Evolutionary conservation across 2,329 filamentous ascomycete species (phyloP), one percentile per base, ranked within the genome.

Genomic region (Xylaria digitata): DNA sequence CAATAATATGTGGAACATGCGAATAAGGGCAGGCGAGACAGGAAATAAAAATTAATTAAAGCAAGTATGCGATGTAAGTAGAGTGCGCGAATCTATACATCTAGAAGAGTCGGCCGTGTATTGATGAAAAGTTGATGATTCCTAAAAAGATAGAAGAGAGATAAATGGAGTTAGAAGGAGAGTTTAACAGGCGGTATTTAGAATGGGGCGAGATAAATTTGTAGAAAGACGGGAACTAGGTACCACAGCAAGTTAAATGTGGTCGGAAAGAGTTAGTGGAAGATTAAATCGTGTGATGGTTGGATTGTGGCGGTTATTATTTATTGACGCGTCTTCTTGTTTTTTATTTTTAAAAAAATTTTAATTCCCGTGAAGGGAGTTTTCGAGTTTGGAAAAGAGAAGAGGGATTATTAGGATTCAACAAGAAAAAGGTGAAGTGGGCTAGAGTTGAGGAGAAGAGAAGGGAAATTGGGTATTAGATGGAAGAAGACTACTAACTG

Each of bases 141-240:
- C 23, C 54, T 52, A 30, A 60, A 30, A 23, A 19, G 43, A 43
- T 45, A 19, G 26, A 17, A 48, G 17, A 6, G 30, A 52, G 45
- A 23, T 13, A 43, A 3, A 66, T 60, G 63, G 32, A 56, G 42
- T 55, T 8, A 21, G 66, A 58, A 66, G 46, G 37, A 43, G 55
- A 63, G 63, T 63, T 58, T 37, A 42, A 56, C 58, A 23, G 49
- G 54, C 54, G 78, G n/a, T 80, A 77, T 34, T 37, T 37, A 79
- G 73, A 58, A 63, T 63, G 52, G 59, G 42, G 59, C 55, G 42
- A 43, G 40, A 52, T 55, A 61, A 61, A 61, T 50, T 26, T 56
- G 37, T 19, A 32, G 52, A 50, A 60, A 45, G 55, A 34, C 15
- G 30, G 30, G 50, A 52, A 40, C 40, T 43, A 40, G 63, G 34